These are phyloP conservation scores for Narthecium ossifragum DNA, from an alignment of 106 monocot species.

Conservation along the genomic window DNA sequence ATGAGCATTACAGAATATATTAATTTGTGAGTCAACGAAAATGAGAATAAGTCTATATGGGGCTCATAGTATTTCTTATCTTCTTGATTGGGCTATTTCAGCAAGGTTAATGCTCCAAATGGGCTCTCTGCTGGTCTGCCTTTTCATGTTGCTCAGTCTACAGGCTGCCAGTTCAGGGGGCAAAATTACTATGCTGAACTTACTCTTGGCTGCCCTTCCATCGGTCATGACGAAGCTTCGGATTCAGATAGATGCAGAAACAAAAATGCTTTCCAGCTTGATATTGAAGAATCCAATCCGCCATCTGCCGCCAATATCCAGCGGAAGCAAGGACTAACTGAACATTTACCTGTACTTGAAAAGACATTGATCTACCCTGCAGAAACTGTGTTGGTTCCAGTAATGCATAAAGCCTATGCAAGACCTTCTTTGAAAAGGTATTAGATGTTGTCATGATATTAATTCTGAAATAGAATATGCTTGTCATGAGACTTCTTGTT, in stretches of 20 bases:
- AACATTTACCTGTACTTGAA: conserved; percentile 48
- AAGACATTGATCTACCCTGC: conserved; percentile 81
- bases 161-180: conserved; percentile 56
- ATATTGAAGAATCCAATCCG: conserved; percentile 17
- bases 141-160: conserved; percentile 36
- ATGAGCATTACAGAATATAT: too few relatives aligned
- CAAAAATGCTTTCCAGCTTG: conserved; percentile 10
- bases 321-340: conserved; percentile 26
- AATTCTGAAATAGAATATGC: neutral
- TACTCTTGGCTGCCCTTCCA: conserved; percentile 49
- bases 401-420: conserved; percentile 65
- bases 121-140: conserved; percentile 29
- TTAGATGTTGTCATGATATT: neutral
- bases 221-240: conserved; percentile 9
- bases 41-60: too few relatives aligned
- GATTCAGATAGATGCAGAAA: conserved; percentile 8
- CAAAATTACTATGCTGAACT: conserved; percentile 90
- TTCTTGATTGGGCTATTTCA: conserved; percentile 23
- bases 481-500: neutral
- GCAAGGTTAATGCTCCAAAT: conserved; percentile 54
- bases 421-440: conserved; percentile 79
- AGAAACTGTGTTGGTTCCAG: conserved; percentile 67
- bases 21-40: too few relatives aligned
- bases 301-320: conserved; percentile 26
- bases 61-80: too few relatives aligned